Evolutionary conservation across 2,329 filamentous ascomycete genomes (phyloP).

Genomic region (Arthrinium phaeospermum): DNA sequence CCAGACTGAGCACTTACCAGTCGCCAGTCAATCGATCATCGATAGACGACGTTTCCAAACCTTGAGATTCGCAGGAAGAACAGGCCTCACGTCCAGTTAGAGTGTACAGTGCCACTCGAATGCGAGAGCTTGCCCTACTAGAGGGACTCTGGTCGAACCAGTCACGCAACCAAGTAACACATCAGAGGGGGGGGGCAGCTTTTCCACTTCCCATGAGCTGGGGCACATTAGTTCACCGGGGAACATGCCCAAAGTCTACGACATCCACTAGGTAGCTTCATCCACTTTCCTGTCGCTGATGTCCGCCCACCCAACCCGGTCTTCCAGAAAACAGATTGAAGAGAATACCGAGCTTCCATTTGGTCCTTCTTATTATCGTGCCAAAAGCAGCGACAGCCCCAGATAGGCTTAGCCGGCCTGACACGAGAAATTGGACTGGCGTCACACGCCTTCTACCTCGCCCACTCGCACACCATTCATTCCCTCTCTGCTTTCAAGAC

Average conservation of each 20-base stretch:
- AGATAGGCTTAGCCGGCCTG: conserved; percentile 19
- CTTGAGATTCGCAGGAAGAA: conserved; percentile 6
- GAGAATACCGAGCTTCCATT: conserved; percentile 14
- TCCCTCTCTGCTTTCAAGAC: conserved; percentile 2
- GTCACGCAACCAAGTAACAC: conserved; percentile 16
- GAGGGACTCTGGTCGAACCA: background rate
- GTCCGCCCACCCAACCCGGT: conserved; percentile 17
- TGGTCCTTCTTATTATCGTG: conserved; percentile 14
- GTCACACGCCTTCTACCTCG: conserved; percentile 11
- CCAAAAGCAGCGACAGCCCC: conserved; percentile 26
- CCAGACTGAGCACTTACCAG: conserved; percentile 1
- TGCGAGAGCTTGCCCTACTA: background rate
- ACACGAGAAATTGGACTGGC: conserved; percentile 16
- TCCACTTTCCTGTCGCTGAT: conserved; percentile 19
- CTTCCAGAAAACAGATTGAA: conserved; percentile 27
- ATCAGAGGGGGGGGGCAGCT: conserved; percentile 10
- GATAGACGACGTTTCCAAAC: conserved; percentile 1
- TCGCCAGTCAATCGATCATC: no score
- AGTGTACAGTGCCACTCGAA: background rate
- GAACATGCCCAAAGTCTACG: conserved; percentile 20
- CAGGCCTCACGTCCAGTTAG: background rate
- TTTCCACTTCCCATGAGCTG: conserved; percentile 5
- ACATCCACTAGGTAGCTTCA: conserved; percentile 2
- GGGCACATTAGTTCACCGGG: conserved; percentile 20
- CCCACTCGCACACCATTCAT: conserved; percentile 16